Conservation (phyloP, 2,329 filamentous ascomycete species). For the Juglanconis juglandina region DNA sequence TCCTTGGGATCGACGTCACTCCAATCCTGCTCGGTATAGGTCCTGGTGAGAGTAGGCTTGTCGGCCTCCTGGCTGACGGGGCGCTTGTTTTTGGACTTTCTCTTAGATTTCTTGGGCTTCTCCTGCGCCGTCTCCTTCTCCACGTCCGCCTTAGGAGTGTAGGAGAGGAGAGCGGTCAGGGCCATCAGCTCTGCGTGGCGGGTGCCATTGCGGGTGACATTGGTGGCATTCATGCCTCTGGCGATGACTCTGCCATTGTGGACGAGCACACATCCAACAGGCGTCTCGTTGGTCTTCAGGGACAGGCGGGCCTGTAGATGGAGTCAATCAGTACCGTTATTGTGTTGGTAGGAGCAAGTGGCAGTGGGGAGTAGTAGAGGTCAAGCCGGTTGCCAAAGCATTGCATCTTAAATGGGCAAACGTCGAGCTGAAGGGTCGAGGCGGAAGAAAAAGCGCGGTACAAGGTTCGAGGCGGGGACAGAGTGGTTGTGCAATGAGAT, state of each 20-base stretch:
- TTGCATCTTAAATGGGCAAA: background rate
- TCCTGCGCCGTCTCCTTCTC: slow-evolving; percentile 27
- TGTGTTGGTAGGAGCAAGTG: background rate
- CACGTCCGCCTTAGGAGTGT: slow-evolving; percentile 29
- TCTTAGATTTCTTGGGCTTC: slow-evolving; percentile 16
- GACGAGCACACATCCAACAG: slow-evolving; percentile 93
- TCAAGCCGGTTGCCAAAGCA: background rate
- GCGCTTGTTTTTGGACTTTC: slow-evolving; percentile 9
- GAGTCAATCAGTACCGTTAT: slow-evolving; percentile 13
- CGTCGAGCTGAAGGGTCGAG: background rate
- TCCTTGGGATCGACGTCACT: slow-evolving; percentile 52
- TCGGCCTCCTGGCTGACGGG: slow-evolving; percentile 25
- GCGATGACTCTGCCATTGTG: slow-evolving; percentile 76
- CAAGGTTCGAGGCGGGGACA: background rate
- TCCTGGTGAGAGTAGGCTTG: background rate
- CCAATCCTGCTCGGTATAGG: slow-evolving; percentile 39
- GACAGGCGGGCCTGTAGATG: slow-evolving; percentile 72
- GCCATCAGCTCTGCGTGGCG: slow-evolving; percentile 95
- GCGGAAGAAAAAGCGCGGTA: background rate
- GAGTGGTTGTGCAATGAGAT: background rate
- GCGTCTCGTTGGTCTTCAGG: slow-evolving; percentile 82
- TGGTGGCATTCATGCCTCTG: slow-evolving; percentile 94
- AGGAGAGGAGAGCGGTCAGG: slow-evolving; percentile 56
- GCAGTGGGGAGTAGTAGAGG: background rate
- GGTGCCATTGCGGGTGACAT: slow-evolving; percentile 84